Percentiles rank a stretch among this genome's conserved stretches.
phyloP scores from a whole-genome alignment of 306 rosid species.

The Quercus alba region DNA sequence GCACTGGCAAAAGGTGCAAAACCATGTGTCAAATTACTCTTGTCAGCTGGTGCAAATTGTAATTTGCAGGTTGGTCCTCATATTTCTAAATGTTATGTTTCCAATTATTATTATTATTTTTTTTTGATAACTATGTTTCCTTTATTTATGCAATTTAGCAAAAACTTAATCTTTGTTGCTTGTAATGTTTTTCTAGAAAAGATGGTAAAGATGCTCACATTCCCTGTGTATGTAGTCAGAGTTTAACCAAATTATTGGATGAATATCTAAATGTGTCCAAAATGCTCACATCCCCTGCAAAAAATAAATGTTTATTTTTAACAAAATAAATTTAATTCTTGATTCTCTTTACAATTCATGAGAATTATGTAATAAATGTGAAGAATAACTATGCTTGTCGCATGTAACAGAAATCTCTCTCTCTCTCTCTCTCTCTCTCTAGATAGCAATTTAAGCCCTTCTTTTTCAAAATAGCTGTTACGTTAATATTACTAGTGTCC shows the following conservation, averaged over 20 bases:
- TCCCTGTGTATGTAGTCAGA: not conserved
- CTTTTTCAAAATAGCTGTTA: too few species aligned
- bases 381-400: too few species aligned
- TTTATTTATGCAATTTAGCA: not conserved
- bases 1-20: conserved; percentile 97
- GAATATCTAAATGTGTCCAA: not conserved
- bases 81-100: not conserved
- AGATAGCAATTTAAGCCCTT: too few species aligned
- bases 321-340: too few species aligned
- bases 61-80: conserved; percentile 76
- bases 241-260: not conserved
- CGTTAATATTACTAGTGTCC: too few species aligned
- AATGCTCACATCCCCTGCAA: not conserved
- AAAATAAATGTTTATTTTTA: too few species aligned
- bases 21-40: conserved; percentile 86
- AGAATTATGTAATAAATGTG: too few species aligned
- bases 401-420: too few species aligned
- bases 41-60: conserved; percentile 82
- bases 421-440: too few species aligned
- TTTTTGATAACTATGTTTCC: not conserved
- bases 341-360: too few species aligned
- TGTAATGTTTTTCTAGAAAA: not conserved
- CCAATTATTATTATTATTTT: not conserved
- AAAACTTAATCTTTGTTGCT: not conserved
- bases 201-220: not conserved